Conservation (phyloP, 768 basidiomycete species). For the Trametes villosa region DNA sequence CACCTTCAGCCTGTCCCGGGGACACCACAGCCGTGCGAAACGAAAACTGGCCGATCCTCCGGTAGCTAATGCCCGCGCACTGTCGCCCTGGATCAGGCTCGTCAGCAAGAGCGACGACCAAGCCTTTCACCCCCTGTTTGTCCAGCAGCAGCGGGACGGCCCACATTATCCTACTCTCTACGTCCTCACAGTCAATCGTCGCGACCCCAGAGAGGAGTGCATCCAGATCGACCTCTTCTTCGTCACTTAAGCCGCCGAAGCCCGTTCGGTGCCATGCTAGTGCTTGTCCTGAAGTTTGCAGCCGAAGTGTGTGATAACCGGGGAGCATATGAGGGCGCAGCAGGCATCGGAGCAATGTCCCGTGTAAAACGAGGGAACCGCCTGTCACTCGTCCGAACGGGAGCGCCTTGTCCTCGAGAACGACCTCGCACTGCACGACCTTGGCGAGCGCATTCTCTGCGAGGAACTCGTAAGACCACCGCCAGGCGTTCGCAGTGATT, state of each 20-base stretch:
- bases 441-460: neutral
- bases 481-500: neutral
- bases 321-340: no score
- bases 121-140: neutral
- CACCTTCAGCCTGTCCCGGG: no score
- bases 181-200: no score
- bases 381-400: slow-evolving; percentile 7
- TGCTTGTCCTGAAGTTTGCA: no score
- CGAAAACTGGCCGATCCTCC: neutral
- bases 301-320: neutral
- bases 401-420: neutral
- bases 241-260: no score
- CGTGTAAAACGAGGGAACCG: slow-evolving; percentile 5
- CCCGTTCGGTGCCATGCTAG: no score
- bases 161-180: no score
- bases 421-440: neutral
- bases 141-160: no score
- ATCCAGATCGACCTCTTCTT: no score
- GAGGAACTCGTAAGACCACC: neutral
- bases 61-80: neutral
- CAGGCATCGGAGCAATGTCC: neutral
- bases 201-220: no score
- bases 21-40: no score
- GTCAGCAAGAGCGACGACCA: neutral
- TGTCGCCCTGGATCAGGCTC: neutral